A percentile compares a stretch with the other conserved stretches of the same genome.
These are phyloP conservation scores for Spencermartinsiella europaea DNA, from an alignment of 805 yeast species.

Conservation along the genomic window DNA sequence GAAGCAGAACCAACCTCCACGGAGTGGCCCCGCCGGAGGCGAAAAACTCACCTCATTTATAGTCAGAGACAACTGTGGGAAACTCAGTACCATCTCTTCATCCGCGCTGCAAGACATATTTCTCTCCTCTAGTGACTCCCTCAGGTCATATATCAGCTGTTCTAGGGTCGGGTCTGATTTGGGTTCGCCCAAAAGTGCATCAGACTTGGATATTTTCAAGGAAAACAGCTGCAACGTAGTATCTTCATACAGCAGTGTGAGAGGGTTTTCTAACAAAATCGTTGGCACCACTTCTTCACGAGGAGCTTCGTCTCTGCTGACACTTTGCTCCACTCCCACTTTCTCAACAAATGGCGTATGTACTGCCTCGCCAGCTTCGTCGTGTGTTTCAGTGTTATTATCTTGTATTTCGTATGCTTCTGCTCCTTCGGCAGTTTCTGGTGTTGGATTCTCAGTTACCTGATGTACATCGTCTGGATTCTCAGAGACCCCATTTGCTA, in stretches of 20 bases:
- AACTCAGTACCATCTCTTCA: constrained; percentile 19
- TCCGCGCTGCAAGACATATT: constrained; percentile 11
- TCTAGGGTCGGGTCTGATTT: constrained; percentile 15
- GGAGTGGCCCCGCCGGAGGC: no score
- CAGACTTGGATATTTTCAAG: neutral
- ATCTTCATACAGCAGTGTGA: neutral
- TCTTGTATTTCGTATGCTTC: neutral
- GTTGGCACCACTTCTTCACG: neutral
- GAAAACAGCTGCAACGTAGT: neutral
- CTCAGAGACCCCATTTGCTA: no score
- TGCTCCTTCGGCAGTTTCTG: neutral
- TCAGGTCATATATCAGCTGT: constrained; percentile 12
- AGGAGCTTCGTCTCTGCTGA: neutral
- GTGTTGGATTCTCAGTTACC: neutral
- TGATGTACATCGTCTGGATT: neutral
- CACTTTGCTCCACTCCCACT: neutral
- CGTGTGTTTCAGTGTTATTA: neutral
- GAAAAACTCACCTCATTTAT: constrained; percentile 23
- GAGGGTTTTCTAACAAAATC: neutral
- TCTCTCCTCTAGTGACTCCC: constrained; percentile 13
- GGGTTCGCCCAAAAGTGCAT: neutral
- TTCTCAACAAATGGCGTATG: neutral
- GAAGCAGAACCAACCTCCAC: no score
- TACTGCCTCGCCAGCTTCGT: neutral
- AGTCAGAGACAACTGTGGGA: constrained; percentile 21